Base-by-base conservation (phyloP, 306 rosid species). In the Quercus aquifolioides region DNA sequence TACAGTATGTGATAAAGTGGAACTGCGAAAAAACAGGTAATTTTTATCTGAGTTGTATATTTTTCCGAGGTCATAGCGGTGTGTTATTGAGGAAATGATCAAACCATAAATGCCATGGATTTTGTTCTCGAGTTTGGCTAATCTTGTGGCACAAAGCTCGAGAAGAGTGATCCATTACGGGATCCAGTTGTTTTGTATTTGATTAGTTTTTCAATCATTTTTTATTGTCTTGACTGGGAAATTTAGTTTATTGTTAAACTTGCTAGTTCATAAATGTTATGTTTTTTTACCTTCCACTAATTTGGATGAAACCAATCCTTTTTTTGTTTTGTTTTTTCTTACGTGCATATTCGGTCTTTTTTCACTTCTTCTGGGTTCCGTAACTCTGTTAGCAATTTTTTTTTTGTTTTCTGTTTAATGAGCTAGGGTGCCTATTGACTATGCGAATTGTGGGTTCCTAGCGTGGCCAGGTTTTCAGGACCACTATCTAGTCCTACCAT, bases 1-100 rank as follows among this genome's bases (percentile, higher is more conserved):
- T 88, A 74, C 97, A 81, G 76, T 84, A 80, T 86, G 87, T 85
- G 87, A 83, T 80, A 73, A 74, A 84, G 91, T 91, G 94, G 90
- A 85, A 87, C 80, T 89, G 82, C 86, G 89, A 80, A 41, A 80
- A 79, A 86, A 83, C 82, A 87, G 91, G 90, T 87, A 80, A 25
- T 76, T 87, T 89, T 88, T 74, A 77, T 86, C 56, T 17, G 92
- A 93, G 94, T 79, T 95, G 98, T 95, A 93, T 86, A 95, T 90
- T 85, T 88, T 84, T 81, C 84, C 76, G 84, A 79, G 89, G 92
- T 88, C 84, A 77, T 89, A 89, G 94, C 81, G 75, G 81, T 86
- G 95, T 84, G 90, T 86, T 91, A 78, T 81, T 81, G 90, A 83
- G 94, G 89, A 83, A 84, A 80, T 86, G 76, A 38, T 72, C 21